These are phyloP conservation scores for Larix kaempferi DNA, from an alignment of 75 land plant genomes.

Conservation along the genomic window DNA sequence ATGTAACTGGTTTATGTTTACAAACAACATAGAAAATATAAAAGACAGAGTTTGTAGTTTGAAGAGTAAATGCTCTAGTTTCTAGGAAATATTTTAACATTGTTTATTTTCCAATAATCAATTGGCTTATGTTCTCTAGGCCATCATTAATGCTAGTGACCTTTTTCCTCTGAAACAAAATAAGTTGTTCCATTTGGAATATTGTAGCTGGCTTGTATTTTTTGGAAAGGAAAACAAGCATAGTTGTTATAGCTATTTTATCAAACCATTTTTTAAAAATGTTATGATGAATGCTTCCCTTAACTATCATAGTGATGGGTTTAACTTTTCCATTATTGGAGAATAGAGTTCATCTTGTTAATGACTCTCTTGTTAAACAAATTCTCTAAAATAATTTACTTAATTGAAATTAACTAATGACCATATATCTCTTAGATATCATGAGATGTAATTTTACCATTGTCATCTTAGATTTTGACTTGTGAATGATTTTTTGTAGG, in stretches of 20 bases:
- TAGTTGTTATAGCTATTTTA: not conserved
- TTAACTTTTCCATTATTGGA: not conserved
- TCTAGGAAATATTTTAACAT: not conserved
- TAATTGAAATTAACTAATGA: not conserved
- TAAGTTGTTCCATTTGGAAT: not conserved
- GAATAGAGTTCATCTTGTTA: not conserved
- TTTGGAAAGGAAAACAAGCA: not conserved
- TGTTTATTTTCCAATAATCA: not conserved
- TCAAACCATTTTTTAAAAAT: not conserved
- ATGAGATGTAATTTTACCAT: not conserved
- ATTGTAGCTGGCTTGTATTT: not conserved
- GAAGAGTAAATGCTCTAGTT: not conserved
- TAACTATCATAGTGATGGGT: not conserved
- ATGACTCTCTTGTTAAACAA: not conserved
- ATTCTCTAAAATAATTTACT: not conserved
- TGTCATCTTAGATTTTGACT: not conserved
- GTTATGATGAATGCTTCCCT: not conserved
- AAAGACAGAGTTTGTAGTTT: not conserved
- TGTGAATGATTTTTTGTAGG: slow-evolving; percentile 36
- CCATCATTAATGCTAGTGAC: not conserved
- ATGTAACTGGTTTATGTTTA: not conserved
- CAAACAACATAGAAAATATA: not conserved
- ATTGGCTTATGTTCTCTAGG: no score
- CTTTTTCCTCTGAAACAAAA: not conserved
- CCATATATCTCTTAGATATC: not conserved